Percentiles rank a stretch among this genome's conserved stretches.
Conservation (phyloP, 768 basidiomycete genomes). For the Gautieria morchelliformis region DNA sequence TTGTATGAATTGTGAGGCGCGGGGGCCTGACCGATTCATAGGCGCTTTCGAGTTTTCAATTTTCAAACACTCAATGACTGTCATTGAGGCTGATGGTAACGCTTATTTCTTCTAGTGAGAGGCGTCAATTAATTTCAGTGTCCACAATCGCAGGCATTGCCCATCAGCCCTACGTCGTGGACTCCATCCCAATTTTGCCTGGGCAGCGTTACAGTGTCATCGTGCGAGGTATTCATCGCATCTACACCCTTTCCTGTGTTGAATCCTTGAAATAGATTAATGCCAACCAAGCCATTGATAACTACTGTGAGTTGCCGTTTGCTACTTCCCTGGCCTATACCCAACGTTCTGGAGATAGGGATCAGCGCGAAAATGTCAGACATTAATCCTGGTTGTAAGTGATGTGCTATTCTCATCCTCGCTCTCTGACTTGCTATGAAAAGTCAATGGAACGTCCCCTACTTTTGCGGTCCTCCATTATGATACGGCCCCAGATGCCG, state of each 20-base stretch:
- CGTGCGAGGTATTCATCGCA: neutral
- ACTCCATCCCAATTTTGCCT: neutral
- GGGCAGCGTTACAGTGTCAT: neutral
- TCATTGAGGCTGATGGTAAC: conserved; percentile 11
- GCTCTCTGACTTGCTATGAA: neutral
- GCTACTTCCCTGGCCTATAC: no score
- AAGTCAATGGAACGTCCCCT: no score
- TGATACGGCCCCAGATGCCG: conserved; percentile 24
- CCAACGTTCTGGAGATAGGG: no score
- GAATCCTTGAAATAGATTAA: no score
- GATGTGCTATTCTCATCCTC: neutral
- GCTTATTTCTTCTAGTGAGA: no score
- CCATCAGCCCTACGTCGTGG: neutral
- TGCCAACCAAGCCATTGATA: no score
- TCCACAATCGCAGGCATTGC: neutral
- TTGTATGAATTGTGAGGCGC: neutral
- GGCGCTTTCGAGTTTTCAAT: conserved; percentile 36
- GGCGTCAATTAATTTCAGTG: no score
- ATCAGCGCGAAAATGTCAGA: no score
- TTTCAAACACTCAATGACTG: conserved; percentile 23
- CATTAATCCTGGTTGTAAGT: no score
- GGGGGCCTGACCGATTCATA: conserved; percentile 17
- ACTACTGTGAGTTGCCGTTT: no score
- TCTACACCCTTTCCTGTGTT: no score
- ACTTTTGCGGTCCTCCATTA: conserved; percentile 44